Conservation (phyloP, 768 basidiomycete species). For the Tricholoma bakamatsutake region DNA sequence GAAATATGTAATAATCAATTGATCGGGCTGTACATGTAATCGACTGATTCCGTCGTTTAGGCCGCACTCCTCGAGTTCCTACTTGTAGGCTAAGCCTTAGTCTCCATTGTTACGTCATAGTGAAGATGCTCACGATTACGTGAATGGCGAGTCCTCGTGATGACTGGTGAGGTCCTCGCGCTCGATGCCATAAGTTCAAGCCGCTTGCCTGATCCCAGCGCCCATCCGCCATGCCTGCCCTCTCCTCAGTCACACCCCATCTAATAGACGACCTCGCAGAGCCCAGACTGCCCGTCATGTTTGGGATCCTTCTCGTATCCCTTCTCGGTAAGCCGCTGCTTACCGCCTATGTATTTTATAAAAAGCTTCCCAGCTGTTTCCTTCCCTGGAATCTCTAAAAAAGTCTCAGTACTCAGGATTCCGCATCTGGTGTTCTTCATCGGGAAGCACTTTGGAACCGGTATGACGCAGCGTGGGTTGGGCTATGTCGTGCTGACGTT, state of each 20-base stretch:
- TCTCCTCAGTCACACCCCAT: no score
- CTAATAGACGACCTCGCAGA: neutral
- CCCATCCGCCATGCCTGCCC: neutral
- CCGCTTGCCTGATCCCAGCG: no score
- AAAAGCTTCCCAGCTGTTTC: slow-evolving; percentile 46
- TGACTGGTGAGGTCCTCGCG: neutral
- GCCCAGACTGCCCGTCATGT: slow-evolving; percentile 31
- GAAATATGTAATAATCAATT: no score
- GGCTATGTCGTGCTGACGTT: neutral
- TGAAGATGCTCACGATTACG: no score
- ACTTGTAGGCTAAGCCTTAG: no score
- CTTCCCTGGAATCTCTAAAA: slow-evolving; percentile 62
- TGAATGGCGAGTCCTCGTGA: no score
- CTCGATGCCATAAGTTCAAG: neutral
- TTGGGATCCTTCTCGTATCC: slow-evolving; percentile 53
- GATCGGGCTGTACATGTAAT: no score
- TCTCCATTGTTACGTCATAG: no score
- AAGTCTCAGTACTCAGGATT: slow-evolving; percentile 46
- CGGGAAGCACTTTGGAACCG: slow-evolving; percentile 86
- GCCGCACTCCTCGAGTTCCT: no score
- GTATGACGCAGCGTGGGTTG: slow-evolving; percentile 21
- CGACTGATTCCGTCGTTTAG: no score
- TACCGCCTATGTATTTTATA: neutral
- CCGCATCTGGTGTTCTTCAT: slow-evolving; percentile 71
- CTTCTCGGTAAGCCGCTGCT: slow-evolving; percentile 47